These are phyloP conservation scores for Curvularia lunata DNA, from an alignment of 2,329 filamentous ascomycete genomes.

Conservation along the genomic window DNA sequence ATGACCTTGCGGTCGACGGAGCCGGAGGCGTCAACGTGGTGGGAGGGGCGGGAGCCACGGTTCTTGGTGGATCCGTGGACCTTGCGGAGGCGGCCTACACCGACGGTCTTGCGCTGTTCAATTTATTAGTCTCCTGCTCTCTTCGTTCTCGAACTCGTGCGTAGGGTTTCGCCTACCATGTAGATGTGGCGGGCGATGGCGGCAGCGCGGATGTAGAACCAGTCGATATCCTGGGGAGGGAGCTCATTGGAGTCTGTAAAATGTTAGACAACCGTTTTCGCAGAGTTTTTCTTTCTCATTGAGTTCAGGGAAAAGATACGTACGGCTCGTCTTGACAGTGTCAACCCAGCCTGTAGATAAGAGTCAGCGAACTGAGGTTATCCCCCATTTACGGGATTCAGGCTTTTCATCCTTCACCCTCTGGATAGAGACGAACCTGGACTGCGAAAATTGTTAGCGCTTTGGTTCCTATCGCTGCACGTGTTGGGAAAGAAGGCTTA, in stretches of 20 bases:
- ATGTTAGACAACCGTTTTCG: slow-evolving; percentile 21
- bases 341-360: slow-evolving; percentile 90
- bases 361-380: slow-evolving; percentile 53
- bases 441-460: slow-evolving; percentile 40
- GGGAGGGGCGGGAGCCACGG: slow-evolving; percentile 86
- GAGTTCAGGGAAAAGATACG: slow-evolving; percentile 19
- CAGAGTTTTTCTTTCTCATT: background rate
- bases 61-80: slow-evolving; percentile 93
- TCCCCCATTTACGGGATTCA: slow-evolving; percentile 63
- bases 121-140: slow-evolving; percentile 1
- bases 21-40: slow-evolving; percentile 95
- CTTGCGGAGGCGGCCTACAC: slow-evolving; percentile 96
- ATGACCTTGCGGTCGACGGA: slow-evolving; percentile 97
- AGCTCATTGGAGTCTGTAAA: slow-evolving; percentile 82
- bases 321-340: slow-evolving; percentile 91
- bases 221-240: slow-evolving; percentile 97
- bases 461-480: background rate
- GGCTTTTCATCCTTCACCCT: slow-evolving; percentile 50
- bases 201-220: slow-evolving; percentile 89
- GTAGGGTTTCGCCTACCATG: slow-evolving; percentile 55
- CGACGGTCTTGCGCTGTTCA: slow-evolving; percentile 85
- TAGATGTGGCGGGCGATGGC: slow-evolving; percentile 98
- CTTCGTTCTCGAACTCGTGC: background rate
- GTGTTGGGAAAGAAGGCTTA: slow-evolving; percentile 29
- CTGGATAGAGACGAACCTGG: slow-evolving; percentile 69